Evolutionary conservation across 1,139 yeast genomes (phyloP).

Genomic region (Yamadazyma spencermartinsiae): DNA sequence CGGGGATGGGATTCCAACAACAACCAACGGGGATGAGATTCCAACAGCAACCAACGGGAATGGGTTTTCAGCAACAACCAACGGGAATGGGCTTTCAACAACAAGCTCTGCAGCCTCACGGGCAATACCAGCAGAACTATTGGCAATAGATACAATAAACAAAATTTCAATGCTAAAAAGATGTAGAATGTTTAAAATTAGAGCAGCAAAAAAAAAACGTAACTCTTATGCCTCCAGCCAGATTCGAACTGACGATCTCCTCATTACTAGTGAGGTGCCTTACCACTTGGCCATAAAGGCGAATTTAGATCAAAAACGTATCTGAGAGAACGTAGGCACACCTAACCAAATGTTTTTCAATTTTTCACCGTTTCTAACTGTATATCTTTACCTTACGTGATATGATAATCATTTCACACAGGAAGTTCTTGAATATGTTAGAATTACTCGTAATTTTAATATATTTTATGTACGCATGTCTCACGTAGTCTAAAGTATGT

Average conservation of each 20-base stretch:
- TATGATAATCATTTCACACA: too few relatives aligned
- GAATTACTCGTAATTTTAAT: too few relatives aligned
- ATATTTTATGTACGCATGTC: too few relatives aligned
- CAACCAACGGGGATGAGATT: conserved; percentile 5
- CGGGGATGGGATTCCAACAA: conserved; percentile 3
- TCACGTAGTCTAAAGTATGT: too few relatives aligned
- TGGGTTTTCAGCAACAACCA: conserved; percentile 9
- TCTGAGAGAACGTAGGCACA: too few relatives aligned
- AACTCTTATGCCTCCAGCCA: conserved; percentile 1
- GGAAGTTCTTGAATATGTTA: too few relatives aligned
- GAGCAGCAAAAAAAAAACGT: background rate
- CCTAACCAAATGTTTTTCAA: too few relatives aligned
- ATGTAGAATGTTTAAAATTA: too few relatives aligned
- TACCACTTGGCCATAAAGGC: conserved; percentile 84
- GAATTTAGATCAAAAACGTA: conserved; percentile 52
- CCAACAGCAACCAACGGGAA: conserved; percentile 1
- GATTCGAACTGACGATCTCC: conserved; percentile 52
- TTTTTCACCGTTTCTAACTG: too few relatives aligned
- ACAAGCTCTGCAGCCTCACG: conserved; percentile 1
- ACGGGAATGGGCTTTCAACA: too few relatives aligned
- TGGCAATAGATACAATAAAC: conserved; percentile 7
- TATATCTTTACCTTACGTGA: too few relatives aligned
- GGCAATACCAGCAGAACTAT: conserved; percentile 6
- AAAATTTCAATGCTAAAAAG: background rate
- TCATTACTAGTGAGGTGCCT: conserved; percentile 2